Conservation (phyloP, 306 rosid species). For the Glycyrrhiza uralensis region DNA sequence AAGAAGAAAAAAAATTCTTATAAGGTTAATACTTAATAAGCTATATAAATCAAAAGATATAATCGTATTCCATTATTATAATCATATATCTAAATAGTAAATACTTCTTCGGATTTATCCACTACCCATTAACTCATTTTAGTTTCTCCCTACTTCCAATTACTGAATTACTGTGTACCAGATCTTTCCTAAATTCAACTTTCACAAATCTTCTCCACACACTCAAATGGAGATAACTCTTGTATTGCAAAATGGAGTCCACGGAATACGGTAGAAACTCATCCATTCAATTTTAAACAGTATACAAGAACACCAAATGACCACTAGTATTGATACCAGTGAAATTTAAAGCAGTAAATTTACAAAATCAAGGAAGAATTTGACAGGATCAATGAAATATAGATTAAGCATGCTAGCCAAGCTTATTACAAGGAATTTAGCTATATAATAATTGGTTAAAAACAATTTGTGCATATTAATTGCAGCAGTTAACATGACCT, state of each 20-base stretch:
- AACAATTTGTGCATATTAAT: background rate
- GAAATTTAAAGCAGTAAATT: background rate
- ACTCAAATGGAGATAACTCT: background rate
- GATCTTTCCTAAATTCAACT: too few relatives aligned
- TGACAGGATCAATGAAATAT: background rate
- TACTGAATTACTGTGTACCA: too few relatives aligned
- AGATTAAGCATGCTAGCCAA: background rate
- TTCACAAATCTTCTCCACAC: background rate
- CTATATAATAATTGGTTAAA: background rate
- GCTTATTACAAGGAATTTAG: slow-evolving; percentile 17
- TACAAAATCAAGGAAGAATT: slow-evolving; percentile 14
- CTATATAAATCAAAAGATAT: too few relatives aligned
- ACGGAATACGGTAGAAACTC: background rate
- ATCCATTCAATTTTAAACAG: background rate
- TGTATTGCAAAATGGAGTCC: background rate
- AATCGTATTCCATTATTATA: too few relatives aligned
- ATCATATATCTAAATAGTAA: too few relatives aligned
- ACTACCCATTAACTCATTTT: too few relatives aligned
- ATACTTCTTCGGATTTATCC: too few relatives aligned
- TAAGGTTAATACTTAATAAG: too few relatives aligned
- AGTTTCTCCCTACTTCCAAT: too few relatives aligned
- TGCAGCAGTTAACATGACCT: background rate
- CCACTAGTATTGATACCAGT: background rate
- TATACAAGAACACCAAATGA: background rate
- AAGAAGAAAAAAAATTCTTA: too few relatives aligned